Conservation (phyloP, 257 asterid genomes). For the Penstemon eatonii region DNA sequence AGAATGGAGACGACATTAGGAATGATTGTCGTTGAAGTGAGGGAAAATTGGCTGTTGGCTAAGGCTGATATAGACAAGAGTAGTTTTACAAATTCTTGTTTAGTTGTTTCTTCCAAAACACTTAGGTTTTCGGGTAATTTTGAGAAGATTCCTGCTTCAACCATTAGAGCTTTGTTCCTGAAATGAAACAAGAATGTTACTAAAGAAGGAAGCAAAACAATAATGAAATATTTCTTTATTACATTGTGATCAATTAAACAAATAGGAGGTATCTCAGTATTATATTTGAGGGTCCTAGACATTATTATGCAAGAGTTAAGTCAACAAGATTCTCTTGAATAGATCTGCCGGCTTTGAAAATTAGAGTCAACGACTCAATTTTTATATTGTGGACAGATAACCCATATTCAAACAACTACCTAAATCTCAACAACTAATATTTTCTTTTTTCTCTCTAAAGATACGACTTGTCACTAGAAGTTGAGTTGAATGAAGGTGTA, state of each 20-base stretch:
- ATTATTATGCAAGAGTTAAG: constrained; percentile 37
- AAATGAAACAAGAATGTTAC: constrained; percentile 25
- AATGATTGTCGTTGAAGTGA: constrained; percentile 47
- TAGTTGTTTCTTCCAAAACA: constrained; percentile 42
- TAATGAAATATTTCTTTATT: background rate
- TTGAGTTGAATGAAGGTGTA: constrained; percentile 9
- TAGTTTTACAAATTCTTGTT: constrained; percentile 57
- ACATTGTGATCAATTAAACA: constrained; percentile 2
- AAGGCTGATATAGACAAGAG: constrained; percentile 61
- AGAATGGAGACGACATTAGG: constrained; percentile 52
- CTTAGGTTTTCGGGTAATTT: constrained; percentile 47
- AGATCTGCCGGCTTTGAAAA: constrained; percentile 34
- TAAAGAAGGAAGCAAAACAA: background rate
- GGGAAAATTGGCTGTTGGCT: constrained; percentile 49
- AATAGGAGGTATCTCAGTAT: background rate
- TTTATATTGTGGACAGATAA: constrained; percentile 25
- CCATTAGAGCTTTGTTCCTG: constrained; percentile 88
- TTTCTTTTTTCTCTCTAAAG: constrained; percentile 6
- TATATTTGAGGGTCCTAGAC: constrained; percentile 23
- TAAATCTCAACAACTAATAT: constrained; percentile 19
- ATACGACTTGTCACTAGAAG: background rate
- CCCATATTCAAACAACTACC: constrained; percentile 28
- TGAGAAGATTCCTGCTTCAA: constrained; percentile 79
- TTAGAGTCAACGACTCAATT: constrained; percentile 39
- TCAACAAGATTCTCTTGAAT: constrained; percentile 48